Evolutionary conservation across 371 early-diverging fungal species (phyloP), one percentile per base, ranked within the genome.

Genomic region (Apophysomyces ossiformis): DNA sequence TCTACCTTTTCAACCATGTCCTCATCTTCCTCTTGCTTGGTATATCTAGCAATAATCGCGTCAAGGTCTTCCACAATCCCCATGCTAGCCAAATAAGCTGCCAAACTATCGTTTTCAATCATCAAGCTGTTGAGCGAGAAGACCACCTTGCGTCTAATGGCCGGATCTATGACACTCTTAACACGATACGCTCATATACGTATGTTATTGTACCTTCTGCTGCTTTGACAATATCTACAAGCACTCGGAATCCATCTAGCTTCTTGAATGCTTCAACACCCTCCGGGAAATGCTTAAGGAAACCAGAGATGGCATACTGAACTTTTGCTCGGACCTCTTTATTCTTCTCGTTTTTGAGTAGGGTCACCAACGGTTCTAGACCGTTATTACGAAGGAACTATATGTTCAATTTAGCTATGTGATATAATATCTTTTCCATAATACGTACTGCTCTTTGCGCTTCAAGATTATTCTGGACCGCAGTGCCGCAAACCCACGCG

Each of bases 401-500:
- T 8, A 4, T 18, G 47, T 12, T 5, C 41, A 60, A 67, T 18
- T 43, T 21, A 65, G 45, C 65, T 37, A 35, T 66, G 1, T 21
- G 21, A 9, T 50, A 15, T 1, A 4, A n/a, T 9, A 38, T 57
- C 1, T 37, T 5, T 37, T 45, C 5, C 37, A 2, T 21, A 66
- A 16, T 15, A 74, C 84, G 69, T 85, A 90, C 88, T 16, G 90
- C 92, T 37, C 81, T 75, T 75, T 98, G 96, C 1, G 96, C 92
- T 47, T 84, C 77, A 26, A 89, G 88, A 72, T 98, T 97, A 80
- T 98, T 96, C 75, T 97, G 96, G 6, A 96, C 89, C 1, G 95
- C 92, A 2, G 98, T 98, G 5, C 95, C 96, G 59, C 93, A 85
- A 1, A 95, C 92, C 98, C 97, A 98, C 38, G 91, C 90, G 5